A percentile compares a stretch with the other conserved stretches of the same genome.
phyloP scores from a whole-genome alignment of 2,329 filamentous ascomycete genomes.

The Geosmithia putterillii region DNA sequence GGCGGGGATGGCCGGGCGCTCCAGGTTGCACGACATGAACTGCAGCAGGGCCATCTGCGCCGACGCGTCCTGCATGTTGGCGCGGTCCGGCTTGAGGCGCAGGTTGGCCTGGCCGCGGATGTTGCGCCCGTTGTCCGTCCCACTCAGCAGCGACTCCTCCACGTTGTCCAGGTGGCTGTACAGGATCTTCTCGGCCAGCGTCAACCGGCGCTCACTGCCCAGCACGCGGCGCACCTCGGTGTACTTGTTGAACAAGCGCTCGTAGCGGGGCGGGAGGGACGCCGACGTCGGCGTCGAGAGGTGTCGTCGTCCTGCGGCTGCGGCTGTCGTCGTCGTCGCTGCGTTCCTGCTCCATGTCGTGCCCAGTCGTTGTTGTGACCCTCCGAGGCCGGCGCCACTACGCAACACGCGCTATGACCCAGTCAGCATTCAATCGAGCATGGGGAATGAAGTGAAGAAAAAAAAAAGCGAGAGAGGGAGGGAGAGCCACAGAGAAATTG shows the following conservation, averaged over 20 bases:
- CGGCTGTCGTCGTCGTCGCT: slow-evolving; percentile 12
- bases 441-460: not conserved
- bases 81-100: slow-evolving; percentile 92
- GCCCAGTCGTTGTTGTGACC: slow-evolving; percentile 14
- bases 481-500: not conserved
- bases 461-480: not conserved
- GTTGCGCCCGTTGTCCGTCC: slow-evolving; percentile 71
- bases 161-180: slow-evolving; percentile 88
- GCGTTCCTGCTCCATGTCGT: slow-evolving; percentile 11
- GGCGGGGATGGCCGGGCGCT: slow-evolving; percentile 81
- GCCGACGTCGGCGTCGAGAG: slow-evolving; percentile 25
- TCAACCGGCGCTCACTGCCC: slow-evolving; percentile 49
- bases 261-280: slow-evolving; percentile 57
- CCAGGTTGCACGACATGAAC: slow-evolving; percentile 94
- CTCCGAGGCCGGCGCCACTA: slow-evolving; percentile 18
- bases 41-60: slow-evolving; percentile 97
- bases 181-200: slow-evolving; percentile 93
- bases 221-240: slow-evolving; percentile 64
- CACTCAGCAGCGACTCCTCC: slow-evolving; percentile 74
- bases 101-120: slow-evolving; percentile 84
- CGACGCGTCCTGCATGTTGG: slow-evolving; percentile 98
- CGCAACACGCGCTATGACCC: slow-evolving; percentile 22
- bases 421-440: not conserved
- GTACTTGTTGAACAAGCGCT: slow-evolving; percentile 68
- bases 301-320: slow-evolving; percentile 7